Base-by-base conservation (phyloP, 257 asterid species). In the Fraxinus excelsior region DNA sequence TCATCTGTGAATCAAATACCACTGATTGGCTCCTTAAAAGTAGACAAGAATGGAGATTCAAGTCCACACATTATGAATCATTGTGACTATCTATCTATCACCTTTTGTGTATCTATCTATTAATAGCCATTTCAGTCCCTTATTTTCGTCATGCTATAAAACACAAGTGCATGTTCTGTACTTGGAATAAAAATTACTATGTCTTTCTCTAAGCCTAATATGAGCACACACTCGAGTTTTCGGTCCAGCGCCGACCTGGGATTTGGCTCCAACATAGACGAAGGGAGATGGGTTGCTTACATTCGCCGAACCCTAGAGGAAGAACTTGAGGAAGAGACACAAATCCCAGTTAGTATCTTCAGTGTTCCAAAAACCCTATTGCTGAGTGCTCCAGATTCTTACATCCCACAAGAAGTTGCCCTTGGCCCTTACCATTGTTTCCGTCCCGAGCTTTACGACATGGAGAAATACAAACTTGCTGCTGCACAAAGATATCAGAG, bases 391-490 rank as follows among this genome's bases (percentile, higher is more conserved):
- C 82, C 82, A 0, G 75, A 75, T 53, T 83, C 77, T 35, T 85
- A 75, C 68, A 64, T 66, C 3, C 89, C 89, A 14, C 89, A 82
- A 51, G 67, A 73, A 65, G 66, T 85, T 5, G 77, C 89, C 12
- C 69, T 85, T 2, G 89, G 89, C n/a, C 87, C 89, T 29, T 85
- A 80, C 71, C 86, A 85, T 12, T 76, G 53, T 64, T 78, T 58
- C 28, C 72, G 73, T 34, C 73, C 76, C 0, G 85, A 80, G 58
- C 32, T 73, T 34, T 72, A 74, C 4, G 87, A 83, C 19, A 85
- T 80, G 87, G 82, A 85, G 72, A 70, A 80, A 44, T 82, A 84
- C 85, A 86, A 86, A 65, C 49, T 84, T 64, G 81, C 82, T 28
- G 88, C 88, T 0, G 90, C 86, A 2, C 84, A 66, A 46, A 82